These are phyloP conservation scores for Cercospora sp. DNA, from an alignment of 2,329 filamentous ascomycete species.

Conservation along the genomic window DNA sequence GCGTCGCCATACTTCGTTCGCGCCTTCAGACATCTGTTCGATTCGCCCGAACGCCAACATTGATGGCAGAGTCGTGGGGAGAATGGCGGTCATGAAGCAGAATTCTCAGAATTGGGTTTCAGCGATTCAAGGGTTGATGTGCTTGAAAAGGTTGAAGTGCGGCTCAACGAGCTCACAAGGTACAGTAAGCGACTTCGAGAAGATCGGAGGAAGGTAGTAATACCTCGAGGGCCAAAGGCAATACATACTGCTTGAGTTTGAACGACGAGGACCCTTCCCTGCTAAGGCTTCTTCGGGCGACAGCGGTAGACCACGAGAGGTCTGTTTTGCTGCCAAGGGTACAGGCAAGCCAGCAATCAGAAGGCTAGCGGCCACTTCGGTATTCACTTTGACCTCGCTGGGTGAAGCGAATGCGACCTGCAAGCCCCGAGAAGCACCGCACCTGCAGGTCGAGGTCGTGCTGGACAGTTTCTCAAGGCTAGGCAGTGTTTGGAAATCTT, in stretches of 20 bases:
- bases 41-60: constrained; percentile 19
- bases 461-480: not conserved
- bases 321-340: constrained; percentile 3
- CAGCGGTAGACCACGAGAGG: constrained; percentile 12
- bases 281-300: constrained; percentile 15
- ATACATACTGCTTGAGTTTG: constrained; percentile 14
- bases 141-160: constrained; percentile 29
- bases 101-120: constrained; percentile 29
- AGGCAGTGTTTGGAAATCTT: not conserved
- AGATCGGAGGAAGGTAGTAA: constrained; percentile 6
- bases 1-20: constrained; percentile 28
- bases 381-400: constrained; percentile 20
- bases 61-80: constrained; percentile 21
- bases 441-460: not conserved
- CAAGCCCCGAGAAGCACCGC: constrained; percentile 19
- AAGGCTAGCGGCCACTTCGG: constrained; percentile 25
- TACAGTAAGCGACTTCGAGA: constrained; percentile 14
- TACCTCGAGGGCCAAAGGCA: constrained; percentile 2
- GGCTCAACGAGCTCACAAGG: constrained; percentile 22
- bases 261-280: constrained; percentile 6
- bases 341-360: constrained; percentile 14
- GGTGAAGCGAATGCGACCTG: constrained; percentile 19
- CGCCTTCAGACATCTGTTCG: constrained; percentile 26
- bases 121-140: constrained; percentile 21
- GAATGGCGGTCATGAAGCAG: constrained; percentile 31